Evolutionary conservation across 768 basidiomycete species (phyloP), one percentile per base, ranked within the genome.

Genomic region (Lanmaoa rubissima): DNA sequence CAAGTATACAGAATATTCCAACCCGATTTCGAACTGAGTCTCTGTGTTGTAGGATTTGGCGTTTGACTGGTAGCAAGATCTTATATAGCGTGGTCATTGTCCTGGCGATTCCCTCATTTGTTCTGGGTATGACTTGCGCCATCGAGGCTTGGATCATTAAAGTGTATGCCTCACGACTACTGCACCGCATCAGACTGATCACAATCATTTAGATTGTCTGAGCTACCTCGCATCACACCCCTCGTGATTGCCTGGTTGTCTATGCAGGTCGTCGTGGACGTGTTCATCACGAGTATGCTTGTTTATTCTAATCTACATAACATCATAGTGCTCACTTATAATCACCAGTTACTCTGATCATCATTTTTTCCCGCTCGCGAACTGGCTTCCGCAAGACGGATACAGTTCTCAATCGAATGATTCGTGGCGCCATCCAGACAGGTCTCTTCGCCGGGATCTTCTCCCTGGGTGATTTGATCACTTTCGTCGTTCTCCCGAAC

Each of bases 1-100:
- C 76, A 50, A 26, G 74, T 55, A 19, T 54, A 19, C 11, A 35
- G 5, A 24, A 21, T 39, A 13, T 26, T 13, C 36, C 6, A 16
- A 19, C 9, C 1, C 17, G 0, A 24, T 13, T 11, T 13, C 14
- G 1, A 38, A 8, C 17, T 26, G 17, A 36, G 38, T 8, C 8
- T 7, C 0, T 28, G n/a, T 17, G 5, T 9, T 8, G 17, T n/a
- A 49, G 48, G 26, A 49, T 49, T 38, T 26, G 48, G 36, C 3
- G 36, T 28, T 38, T 38, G 12, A 38, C 48, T 17, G 8, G 1
- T 12, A 38, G 24, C 21, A 38, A 36, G 26, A n/a, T 49, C 7
- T 17, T 49, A 49, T 49, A 28, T 19, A 26, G 48, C 0, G 16
- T 49, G 12, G 36, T 49, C 17, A 14, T 39, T 35, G 17, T 28